phyloP scores from a whole-genome alignment of 164 flowering plant species.

The Dillenia turbinata region DNA sequence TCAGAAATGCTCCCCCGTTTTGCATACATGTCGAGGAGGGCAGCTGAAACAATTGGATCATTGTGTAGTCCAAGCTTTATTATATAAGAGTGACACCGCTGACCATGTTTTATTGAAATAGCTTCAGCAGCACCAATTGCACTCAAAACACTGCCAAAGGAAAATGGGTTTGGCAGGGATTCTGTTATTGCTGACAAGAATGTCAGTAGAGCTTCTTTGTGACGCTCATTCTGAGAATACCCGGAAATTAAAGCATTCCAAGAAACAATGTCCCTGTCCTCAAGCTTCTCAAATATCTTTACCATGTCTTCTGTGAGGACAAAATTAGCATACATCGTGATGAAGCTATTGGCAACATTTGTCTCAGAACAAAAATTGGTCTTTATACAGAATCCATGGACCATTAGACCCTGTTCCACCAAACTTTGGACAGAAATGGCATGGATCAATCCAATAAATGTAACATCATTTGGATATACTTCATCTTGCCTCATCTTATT shows the following conservation, averaged over 20 bases:
- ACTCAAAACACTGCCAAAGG: slow-evolving; percentile 75
- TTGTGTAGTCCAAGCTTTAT: slow-evolving; percentile 56
- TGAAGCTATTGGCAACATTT: slow-evolving; percentile 64
- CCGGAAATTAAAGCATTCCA: slow-evolving; percentile 95
- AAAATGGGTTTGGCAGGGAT: slow-evolving; percentile 52
- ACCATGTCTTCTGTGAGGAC: slow-evolving; percentile 41
- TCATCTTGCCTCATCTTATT: slow-evolving; percentile 61
- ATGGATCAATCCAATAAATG: slow-evolving; percentile 67
- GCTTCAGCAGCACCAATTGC: slow-evolving; percentile 67
- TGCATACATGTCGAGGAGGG: slow-evolving; percentile 93
- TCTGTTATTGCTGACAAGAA: slow-evolving; percentile 41
- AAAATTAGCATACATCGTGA: slow-evolving; percentile 85
- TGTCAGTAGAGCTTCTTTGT: slow-evolving; percentile 53
- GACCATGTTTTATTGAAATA: slow-evolving; percentile 64
- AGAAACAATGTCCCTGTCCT: slow-evolving; percentile 46
- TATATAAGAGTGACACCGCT: slow-evolving; percentile 55
- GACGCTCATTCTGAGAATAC: slow-evolving; percentile 56
- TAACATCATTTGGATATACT: slow-evolving; percentile 87
- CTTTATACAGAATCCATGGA: slow-evolving; percentile 67
- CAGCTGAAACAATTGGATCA: slow-evolving; percentile 52
- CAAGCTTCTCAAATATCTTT: slow-evolving; percentile 61
- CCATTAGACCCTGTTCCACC: slow-evolving; percentile 47
- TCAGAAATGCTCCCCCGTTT: slow-evolving; percentile 78
- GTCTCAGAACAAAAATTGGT: slow-evolving; percentile 39
- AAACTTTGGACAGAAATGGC: slow-evolving; percentile 36